Conservation (phyloP, 2,329 filamentous ascomycete species). For the Claviceps sp. region DNA sequence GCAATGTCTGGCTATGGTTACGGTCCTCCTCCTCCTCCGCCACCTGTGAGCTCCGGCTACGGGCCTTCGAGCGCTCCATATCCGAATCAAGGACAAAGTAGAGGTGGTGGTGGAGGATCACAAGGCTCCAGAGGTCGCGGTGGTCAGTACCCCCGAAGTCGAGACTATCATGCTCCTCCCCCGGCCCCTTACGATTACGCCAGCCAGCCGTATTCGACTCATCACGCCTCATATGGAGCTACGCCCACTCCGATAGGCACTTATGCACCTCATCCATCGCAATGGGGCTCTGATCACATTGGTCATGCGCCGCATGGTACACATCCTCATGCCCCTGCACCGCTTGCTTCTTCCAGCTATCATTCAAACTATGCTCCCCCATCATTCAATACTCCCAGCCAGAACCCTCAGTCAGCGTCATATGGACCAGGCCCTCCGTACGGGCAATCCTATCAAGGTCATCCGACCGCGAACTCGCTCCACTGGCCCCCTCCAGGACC, state of each 20-base stretch:
- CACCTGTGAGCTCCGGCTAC: constrained; percentile 23
- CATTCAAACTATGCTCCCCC: constrained; percentile 47
- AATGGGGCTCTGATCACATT: constrained; percentile 27
- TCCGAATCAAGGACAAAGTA: constrained; percentile 23
- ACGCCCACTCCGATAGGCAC: constrained; percentile 23
- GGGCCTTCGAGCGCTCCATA: constrained; percentile 25
- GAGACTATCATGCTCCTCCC: constrained; percentile 26
- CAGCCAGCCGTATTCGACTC: constrained; percentile 23
- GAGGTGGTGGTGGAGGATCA: constrained; percentile 26
- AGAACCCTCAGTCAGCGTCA: constrained; percentile 30
- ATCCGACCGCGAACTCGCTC: constrained; percentile 12
- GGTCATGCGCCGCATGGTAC: constrained; percentile 23
- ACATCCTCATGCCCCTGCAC: constrained; percentile 32
- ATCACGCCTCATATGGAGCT: constrained; percentile 16
- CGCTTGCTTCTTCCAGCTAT: constrained; percentile 40
- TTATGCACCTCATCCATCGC: constrained; percentile 26
- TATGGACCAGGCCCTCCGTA: constrained; percentile 29
- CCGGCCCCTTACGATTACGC: constrained; percentile 30
- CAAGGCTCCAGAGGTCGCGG: constrained; percentile 25
- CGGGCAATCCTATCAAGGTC: constrained; percentile 21
- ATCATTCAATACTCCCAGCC: constrained; percentile 27
- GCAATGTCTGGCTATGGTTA: constrained; percentile 39
- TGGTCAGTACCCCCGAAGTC: constrained; percentile 23
- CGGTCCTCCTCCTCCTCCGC: constrained; percentile 36
- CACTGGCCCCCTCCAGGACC: constrained; percentile 16